A percentile compares a stretch with the other conserved stretches of the same genome.
phyloP scores from a whole-genome alignment of 768 basidiomycete species.

The Lactarius indigo region DNA sequence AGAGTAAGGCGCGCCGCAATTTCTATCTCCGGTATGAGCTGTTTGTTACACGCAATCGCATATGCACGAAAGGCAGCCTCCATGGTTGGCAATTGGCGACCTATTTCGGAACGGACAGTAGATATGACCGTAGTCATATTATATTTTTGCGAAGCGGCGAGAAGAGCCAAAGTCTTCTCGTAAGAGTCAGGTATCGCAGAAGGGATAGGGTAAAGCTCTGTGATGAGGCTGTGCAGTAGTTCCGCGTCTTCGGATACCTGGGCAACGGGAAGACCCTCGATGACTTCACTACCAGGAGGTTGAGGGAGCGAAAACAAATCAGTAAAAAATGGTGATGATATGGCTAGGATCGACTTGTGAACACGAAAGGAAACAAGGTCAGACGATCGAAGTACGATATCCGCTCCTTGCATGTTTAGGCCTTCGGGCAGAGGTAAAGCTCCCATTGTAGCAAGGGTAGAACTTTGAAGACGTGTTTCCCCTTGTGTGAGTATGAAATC shows the following conservation, averaged over 20 bases:
- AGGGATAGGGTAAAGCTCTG: not conserved
- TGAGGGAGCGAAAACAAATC: not conserved
- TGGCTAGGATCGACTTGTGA: slow-evolving; percentile 1
- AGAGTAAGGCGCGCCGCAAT: not conserved
- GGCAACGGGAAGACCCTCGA: not conserved
- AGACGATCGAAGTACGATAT: too few species aligned
- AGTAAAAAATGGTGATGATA: not conserved
- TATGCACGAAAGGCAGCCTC: not conserved
- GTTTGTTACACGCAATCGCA: not conserved
- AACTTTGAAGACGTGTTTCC: not conserved
- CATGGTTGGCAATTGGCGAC: not conserved
- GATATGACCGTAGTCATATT: slow-evolving; percentile 14
- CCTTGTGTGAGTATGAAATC: not conserved
- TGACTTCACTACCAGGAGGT: not conserved
- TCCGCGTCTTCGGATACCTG: not conserved
- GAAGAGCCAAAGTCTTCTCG: not conserved
- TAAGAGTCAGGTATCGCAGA: not conserved
- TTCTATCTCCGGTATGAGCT: not conserved
- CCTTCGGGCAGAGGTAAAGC: not conserved
- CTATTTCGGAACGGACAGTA: not conserved
- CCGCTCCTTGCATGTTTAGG: too few species aligned
- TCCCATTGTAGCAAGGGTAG: too few species aligned
- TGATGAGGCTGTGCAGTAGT: not conserved
- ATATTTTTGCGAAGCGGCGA: slow-evolving; percentile 28
- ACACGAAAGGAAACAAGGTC: not conserved